Evolutionary conservation across 1,284 basidiomycete genomes (phyloP).

Genomic region (Hemileia vastatrix): DNA sequence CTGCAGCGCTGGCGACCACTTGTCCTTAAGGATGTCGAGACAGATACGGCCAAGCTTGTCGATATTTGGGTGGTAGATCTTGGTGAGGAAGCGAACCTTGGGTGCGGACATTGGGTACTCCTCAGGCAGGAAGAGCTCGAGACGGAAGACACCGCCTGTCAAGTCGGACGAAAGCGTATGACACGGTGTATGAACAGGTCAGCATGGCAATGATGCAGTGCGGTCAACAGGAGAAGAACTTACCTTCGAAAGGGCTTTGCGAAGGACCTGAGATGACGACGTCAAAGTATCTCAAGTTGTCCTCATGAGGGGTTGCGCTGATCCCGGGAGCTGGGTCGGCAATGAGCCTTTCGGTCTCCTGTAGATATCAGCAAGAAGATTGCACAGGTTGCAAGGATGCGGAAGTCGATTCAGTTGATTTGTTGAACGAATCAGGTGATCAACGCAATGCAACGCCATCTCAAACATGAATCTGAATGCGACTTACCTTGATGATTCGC

Average conservation of each 20-base stretch:
- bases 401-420: too few relatives aligned
- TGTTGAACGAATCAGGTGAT: too few relatives aligned
- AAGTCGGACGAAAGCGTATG: not conserved
- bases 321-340: constrained; percentile 94
- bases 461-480: too few relatives aligned
- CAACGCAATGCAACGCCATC: too few relatives aligned
- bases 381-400: too few relatives aligned
- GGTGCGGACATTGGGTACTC: constrained; percentile 99
- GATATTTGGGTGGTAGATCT: constrained; percentile 99
- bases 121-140: constrained; percentile 93
- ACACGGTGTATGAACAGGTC: not conserved
- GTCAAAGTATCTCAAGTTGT: constrained; percentile 96
- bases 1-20: constrained; percentile 97
- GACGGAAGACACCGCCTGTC: constrained; percentile 80
- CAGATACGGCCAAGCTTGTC: constrained; percentile 97
- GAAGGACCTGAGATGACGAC: constrained; percentile 89
- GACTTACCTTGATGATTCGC: too few relatives aligned
- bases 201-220: not conserved
- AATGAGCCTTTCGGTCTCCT: constrained; percentile 95
- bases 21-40: constrained; percentile 95
- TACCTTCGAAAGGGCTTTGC: constrained; percentile 86
- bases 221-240: constrained; percentile 42
- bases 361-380: too few relatives aligned
- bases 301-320: constrained; percentile 81
- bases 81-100: constrained; percentile 94